phyloP scores from a whole-genome alignment of 768 basidiomycete genomes.

The Boletales sp. region DNA sequence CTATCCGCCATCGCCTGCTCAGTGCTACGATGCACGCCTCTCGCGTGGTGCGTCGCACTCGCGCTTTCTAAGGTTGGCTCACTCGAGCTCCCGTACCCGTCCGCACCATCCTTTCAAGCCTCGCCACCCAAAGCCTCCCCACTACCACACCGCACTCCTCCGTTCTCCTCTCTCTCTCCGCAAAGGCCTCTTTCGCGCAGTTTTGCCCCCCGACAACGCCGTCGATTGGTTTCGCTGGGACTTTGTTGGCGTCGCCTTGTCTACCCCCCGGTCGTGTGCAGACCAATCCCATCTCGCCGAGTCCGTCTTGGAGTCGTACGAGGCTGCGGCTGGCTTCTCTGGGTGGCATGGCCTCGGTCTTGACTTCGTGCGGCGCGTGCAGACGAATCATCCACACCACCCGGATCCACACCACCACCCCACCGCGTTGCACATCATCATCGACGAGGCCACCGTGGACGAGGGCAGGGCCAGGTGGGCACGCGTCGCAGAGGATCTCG shows the following conservation, averaged over 20 bases:
- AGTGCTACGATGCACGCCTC: constrained; percentile 21
- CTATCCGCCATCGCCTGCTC: constrained; percentile 18
- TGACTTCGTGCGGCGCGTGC: no score
- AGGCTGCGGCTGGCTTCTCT: constrained; percentile 27
- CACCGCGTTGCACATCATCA: no score
- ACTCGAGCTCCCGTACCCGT: constrained; percentile 15
- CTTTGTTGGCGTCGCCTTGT: no score
- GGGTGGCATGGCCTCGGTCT: constrained; percentile 26
- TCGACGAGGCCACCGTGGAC: constrained; percentile 24
- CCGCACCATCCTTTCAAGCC: constrained; percentile 3
- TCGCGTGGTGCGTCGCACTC: constrained; percentile 26
- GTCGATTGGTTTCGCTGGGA: constrained; percentile 28
- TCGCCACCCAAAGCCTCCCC: constrained; percentile 25
- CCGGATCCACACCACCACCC: no score
- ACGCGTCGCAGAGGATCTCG: constrained; percentile 16
- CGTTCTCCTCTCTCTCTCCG: constrained; percentile 23
- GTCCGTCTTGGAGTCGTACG: constrained; percentile 21
- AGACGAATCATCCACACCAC: no score
- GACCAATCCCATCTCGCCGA: constrained; percentile 17
- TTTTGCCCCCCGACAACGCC: constrained; percentile 15
- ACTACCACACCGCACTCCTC: constrained; percentile 27
- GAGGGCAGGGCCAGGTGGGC: constrained; percentile 20
- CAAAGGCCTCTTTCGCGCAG: constrained; percentile 23
- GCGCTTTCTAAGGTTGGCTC: constrained; percentile 24
- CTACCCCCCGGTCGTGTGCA: background rate